A percentile compares a stretch with the other conserved stretches of the same genome.
Conservation (phyloP, 495 filamentous ascomycete genomes). For the Cudoniella acicularis region DNA sequence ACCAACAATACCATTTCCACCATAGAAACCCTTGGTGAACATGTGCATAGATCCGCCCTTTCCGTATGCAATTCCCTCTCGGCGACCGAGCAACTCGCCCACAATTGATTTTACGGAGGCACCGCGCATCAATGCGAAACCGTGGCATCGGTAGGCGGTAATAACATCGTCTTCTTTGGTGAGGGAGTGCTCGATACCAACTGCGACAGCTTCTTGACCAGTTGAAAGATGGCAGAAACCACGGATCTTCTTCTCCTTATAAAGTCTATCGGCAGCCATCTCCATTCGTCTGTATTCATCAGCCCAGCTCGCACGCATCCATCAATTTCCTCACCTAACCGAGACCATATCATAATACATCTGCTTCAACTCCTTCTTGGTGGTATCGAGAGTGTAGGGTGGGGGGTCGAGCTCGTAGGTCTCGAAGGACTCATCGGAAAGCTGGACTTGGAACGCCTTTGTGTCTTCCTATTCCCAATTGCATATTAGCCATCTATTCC, state of each 20-base stretch:
- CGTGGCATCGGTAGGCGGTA: slow-evolving; percentile 97
- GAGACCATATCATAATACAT: slow-evolving; percentile 98
- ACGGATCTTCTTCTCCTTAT: slow-evolving; percentile 99
- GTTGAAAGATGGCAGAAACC: slow-evolving; percentile 99
- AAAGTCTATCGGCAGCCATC: slow-evolving; percentile 95
- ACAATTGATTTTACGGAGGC: slow-evolving; percentile 90
- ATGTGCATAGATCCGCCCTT: slow-evolving; percentile 99
- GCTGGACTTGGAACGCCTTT: slow-evolving; percentile 84
- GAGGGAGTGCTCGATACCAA: slow-evolving; percentile 95
- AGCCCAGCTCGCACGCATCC: not conserved
- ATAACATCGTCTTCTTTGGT: slow-evolving; percentile 88
- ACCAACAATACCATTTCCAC: slow-evolving; percentile 98
- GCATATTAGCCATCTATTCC: slow-evolving; percentile 1
- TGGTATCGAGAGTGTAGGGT: slow-evolving; percentile 82
- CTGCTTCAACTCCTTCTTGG: slow-evolving; percentile 95
- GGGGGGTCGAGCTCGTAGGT: slow-evolving; percentile 98
- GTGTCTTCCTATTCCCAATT: slow-evolving; percentile 69
- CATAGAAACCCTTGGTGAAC: slow-evolving; percentile 97
- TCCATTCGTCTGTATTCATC: slow-evolving; percentile 79
- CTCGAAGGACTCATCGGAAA: slow-evolving; percentile 98
- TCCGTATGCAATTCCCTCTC: slow-evolving; percentile 95
- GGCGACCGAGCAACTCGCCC: slow-evolving; percentile 89
- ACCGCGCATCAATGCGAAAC: slow-evolving; percentile 95
- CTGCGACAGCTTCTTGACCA: slow-evolving; percentile 95
- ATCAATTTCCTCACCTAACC: slow-evolving; percentile 60